Evolutionary conservation across 768 basidiomycete genomes (phyloP), one percentile per base, ranked within the genome.

Genomic region (Cantharellus cinnabarinus): DNA sequence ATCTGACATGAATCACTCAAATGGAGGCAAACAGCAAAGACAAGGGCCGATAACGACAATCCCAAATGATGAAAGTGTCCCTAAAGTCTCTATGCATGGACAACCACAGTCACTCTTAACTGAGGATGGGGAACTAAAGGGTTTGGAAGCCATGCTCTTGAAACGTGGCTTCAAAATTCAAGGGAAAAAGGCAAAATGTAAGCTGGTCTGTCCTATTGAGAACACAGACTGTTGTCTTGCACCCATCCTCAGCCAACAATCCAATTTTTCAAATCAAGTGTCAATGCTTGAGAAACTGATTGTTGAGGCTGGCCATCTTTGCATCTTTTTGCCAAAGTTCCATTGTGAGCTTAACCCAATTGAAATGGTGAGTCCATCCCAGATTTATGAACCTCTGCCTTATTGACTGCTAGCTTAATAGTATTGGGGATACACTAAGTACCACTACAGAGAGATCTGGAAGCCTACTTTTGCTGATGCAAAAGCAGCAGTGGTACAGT

Each of bases 1-100:
- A 2, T 72, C 69, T 38, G 66, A 73, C 44, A 74, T 74, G 72
- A 75, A 75, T 59, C 72, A 71, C 61, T 66, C 65, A 0, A 63
- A 72, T 64, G 71, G 74, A 7, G 70, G 74, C 39, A 70, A 71
- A 51, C 73, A 74, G 62, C 62, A 65, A 0, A 57, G 52, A 2
- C 71, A 71, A 58, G 53, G 62, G 0, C 66, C 71, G 60, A 75
- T 71, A 0, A 60, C 72, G 14, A 75, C 42, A n/a, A 51, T 76
- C 65, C 73, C 73, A 2, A 29, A 29, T 29, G 20, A 29, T 29
- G 5, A 59, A 14, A 62, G 67, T 3, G 73, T 75, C 58, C 72
- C 73, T 3, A 37, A 7, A 7, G 52, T 37, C 35, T 10, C 7
- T 14, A 10, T 10, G 10, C 52, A 37, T 54, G 52, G 52, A 37